Evolutionary conservation across 2,329 filamentous ascomycete genomes (phyloP).

Genomic region (Fusarium beomiforme): DNA sequence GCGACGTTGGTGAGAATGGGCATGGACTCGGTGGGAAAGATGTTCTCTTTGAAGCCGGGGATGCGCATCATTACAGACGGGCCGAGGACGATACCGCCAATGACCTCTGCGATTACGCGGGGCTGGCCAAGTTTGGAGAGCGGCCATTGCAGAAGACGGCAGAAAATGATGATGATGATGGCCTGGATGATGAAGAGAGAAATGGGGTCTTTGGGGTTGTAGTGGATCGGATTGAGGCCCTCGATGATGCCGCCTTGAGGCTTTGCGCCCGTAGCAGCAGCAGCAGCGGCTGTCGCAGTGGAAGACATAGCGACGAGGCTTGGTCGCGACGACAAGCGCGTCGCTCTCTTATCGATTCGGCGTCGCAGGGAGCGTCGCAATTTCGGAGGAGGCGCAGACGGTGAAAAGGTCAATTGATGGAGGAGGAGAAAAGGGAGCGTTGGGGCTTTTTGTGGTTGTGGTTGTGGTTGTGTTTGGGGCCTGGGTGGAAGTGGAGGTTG

Average conservation of each 20-base stretch:
- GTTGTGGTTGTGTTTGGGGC: neutral
- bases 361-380: neutral
- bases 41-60: constrained; percentile 77
- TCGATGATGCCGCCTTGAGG: constrained; percentile 74
- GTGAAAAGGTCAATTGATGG: neutral
- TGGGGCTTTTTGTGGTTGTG: neutral
- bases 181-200: constrained; percentile 52
- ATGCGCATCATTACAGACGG: constrained; percentile 90
- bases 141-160: constrained; percentile 73
- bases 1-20: constrained; percentile 80
- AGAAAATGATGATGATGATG: constrained; percentile 60
- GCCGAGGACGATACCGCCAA: constrained; percentile 85
- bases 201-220: constrained; percentile 77
- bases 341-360: neutral
- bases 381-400: neutral
- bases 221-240: constrained; percentile 73
- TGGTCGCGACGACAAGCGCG: neutral
- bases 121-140: constrained; percentile 81
- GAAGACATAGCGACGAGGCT: constrained; percentile 2
- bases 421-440: neutral
- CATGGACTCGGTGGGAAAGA: constrained; percentile 81
- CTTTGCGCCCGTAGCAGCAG: constrained; percentile 47
- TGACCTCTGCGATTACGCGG: constrained; percentile 84
- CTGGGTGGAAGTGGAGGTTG: neutral
- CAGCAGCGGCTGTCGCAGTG: constrained; percentile 20